Conservation (phyloP, 495 filamentous ascomycete genomes). For the Hyaloscypha bicolor region DNA sequence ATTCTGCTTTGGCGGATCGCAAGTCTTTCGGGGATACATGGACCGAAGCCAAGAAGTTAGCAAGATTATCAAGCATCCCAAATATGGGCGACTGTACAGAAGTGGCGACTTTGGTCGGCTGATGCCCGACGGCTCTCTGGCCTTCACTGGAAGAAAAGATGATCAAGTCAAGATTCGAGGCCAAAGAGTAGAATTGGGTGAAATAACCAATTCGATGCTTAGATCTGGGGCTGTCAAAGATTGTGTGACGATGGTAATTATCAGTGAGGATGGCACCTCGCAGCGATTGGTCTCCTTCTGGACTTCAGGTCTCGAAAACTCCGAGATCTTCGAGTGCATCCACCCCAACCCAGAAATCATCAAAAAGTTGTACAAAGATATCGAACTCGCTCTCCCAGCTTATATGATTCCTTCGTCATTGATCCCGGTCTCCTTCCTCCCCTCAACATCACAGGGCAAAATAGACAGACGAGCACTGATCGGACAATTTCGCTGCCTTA, state of each 20-base stretch:
- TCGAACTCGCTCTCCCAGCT: slow-evolving; percentile 50
- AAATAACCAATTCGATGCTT: slow-evolving; percentile 66
- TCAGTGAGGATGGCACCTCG: slow-evolving; percentile 24
- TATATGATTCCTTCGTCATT: slow-evolving; percentile 73
- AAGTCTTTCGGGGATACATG: slow-evolving; percentile 75
- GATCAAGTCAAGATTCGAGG: slow-evolving; percentile 84
- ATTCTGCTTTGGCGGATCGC: slow-evolving; percentile 81
- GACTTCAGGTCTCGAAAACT: slow-evolving; percentile 43
- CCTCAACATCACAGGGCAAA: slow-evolving; percentile 66
- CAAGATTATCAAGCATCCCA: slow-evolving; percentile 67
- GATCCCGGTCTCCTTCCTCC: slow-evolving; percentile 65
- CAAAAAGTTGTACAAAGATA: slow-evolving; percentile 41
- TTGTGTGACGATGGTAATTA: slow-evolving; percentile 55
- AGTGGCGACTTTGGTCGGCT: slow-evolving; percentile 73
- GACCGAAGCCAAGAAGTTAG: slow-evolving; percentile 53
- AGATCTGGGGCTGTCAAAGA: slow-evolving; percentile 46
- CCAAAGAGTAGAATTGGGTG: slow-evolving; percentile 75
- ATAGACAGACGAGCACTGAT: slow-evolving; percentile 54
- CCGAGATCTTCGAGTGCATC: slow-evolving; percentile 33
- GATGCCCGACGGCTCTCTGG: slow-evolving; percentile 67
- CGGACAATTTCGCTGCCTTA: slow-evolving; percentile 30
- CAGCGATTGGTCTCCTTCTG: slow-evolving; percentile 62
- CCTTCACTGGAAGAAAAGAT: slow-evolving; percentile 74
- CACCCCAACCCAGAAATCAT: slow-evolving; percentile 26
- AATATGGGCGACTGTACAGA: slow-evolving; percentile 68